phyloP scores from a whole-genome alignment of 108 stramenopile genomes.

The Nannochloropsis oceanica region DNA sequence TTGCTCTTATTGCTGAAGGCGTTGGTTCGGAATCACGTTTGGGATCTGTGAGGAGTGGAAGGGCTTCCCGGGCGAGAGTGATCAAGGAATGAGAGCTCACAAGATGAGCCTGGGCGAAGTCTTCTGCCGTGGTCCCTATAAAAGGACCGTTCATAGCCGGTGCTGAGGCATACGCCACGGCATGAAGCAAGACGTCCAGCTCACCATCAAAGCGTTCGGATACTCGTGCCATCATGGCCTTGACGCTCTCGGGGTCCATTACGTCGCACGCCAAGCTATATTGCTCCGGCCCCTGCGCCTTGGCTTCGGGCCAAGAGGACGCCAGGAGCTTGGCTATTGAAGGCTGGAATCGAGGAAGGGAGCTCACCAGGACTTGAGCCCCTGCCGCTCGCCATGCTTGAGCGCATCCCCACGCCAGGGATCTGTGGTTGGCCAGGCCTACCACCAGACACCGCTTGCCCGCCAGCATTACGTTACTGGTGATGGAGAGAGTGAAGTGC shows the following conservation, averaged over 20 bases:
- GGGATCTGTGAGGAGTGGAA: constrained; percentile 8
- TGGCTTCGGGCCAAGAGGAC: neutral
- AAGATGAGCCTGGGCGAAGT: constrained; percentile 8
- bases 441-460: constrained; percentile 21
- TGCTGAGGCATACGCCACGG: constrained; percentile 16
- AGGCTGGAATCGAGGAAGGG: neutral
- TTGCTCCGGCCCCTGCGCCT: neutral
- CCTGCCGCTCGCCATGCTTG: constrained; percentile 14
- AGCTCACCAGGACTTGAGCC: constrained; percentile 19
- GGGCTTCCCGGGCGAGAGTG: neutral
- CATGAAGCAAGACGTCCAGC: constrained; percentile 16
- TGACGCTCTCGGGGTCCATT: neutral
- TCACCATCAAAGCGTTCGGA: neutral
- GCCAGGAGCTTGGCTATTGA: neutral
- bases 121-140: constrained; percentile 7
- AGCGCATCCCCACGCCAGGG: constrained; percentile 20
- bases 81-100: constrained; percentile 21
- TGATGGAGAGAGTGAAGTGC: too few relatives aligned
- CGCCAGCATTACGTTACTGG: neutral
- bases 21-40: neutral
- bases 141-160: constrained; percentile 9
- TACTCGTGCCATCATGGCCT: neutral
- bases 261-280: neutral
- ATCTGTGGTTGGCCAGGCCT: constrained; percentile 18
- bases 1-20: neutral